Conservation (phyloP, 305 asterid genomes). For the Rubia balearica region DNA sequence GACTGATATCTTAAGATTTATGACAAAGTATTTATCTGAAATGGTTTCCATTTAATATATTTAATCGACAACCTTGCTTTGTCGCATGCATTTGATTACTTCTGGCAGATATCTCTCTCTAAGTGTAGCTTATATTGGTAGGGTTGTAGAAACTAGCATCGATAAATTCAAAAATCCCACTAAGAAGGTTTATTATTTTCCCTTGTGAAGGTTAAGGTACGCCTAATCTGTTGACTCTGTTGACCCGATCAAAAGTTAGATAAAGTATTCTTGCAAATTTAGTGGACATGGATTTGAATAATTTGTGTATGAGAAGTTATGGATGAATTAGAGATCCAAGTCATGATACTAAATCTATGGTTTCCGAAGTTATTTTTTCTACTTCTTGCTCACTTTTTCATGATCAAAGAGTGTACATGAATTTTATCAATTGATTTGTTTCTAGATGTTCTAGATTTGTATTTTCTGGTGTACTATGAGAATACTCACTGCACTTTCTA, state of each 20-base stretch:
- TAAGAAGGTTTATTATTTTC: slow-evolving; percentile 86
- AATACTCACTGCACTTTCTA: too few species aligned
- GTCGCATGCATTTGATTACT: slow-evolving; percentile 24
- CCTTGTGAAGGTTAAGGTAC: slow-evolving; percentile 63
- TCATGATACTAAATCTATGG: neutral
- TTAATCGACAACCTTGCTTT: slow-evolving; percentile 8
- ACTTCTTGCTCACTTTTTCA: neutral
- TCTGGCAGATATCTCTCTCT: slow-evolving; percentile 85
- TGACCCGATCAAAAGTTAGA: slow-evolving; percentile 85
- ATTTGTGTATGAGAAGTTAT: neutral
- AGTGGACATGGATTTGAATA: neutral
- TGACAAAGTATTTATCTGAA: slow-evolving; percentile 61
- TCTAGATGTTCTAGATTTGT: neutral
- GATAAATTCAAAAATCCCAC: slow-evolving; percentile 53
- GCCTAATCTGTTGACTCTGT: slow-evolving; percentile 91
- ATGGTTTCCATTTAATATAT: slow-evolving; percentile 10
- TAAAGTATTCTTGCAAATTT: slow-evolving; percentile 46
- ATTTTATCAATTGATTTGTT: neutral
- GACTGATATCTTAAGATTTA: slow-evolving; percentile 78
- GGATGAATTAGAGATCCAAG: neutral
- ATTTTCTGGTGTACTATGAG: too few species aligned
- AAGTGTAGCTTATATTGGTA: slow-evolving; percentile 95
- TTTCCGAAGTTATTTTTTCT: neutral
- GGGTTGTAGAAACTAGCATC: slow-evolving; percentile 67
- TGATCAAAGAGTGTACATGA: neutral